A percentile compares a stretch with the other conserved stretches of the same genome.
phyloP scores from a whole-genome alignment of 768 basidiomycete species.

The Xerocomellus chrysenteron region DNA sequence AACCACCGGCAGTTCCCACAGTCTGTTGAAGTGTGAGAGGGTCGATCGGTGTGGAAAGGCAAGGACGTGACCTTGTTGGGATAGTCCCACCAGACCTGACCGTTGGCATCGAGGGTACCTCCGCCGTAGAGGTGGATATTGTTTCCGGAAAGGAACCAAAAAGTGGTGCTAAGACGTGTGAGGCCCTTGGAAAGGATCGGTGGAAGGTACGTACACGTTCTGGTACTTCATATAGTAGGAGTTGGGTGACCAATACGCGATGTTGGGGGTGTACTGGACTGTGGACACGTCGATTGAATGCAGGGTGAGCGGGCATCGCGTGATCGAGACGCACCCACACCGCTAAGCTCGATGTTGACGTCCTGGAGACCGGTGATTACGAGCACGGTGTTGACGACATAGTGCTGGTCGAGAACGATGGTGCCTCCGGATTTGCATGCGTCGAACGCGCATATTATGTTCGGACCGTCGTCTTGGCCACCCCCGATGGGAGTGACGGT shows the following conservation, averaged over 20 bases:
- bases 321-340: constrained; percentile 31
- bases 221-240: constrained; percentile 43
- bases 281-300: neutral
- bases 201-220: constrained; percentile 37
- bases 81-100: constrained; percentile 43
- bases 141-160: constrained; percentile 40
- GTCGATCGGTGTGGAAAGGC: neutral
- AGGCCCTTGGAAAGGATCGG: neutral
- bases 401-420: constrained; percentile 34
- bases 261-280: constrained; percentile 41
- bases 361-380: constrained; percentile 37
- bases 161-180: constrained; percentile 33
- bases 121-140: constrained; percentile 42
- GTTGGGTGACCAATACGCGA: constrained; percentile 41
- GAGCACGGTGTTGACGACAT: constrained; percentile 40
- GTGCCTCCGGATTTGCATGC: constrained; percentile 29
- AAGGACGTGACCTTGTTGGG: constrained; percentile 24
- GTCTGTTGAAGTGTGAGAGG: constrained; percentile 21
- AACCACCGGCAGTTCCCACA: constrained; percentile 42
- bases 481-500: constrained; percentile 32
- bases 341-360: constrained; percentile 40
- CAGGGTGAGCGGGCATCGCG: neutral
- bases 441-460: constrained; percentile 34
- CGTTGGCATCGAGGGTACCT: constrained; percentile 45
- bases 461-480: constrained; percentile 37